Conservation (phyloP, 768 basidiomycete genomes). For the Lactarius sp. region DNA sequence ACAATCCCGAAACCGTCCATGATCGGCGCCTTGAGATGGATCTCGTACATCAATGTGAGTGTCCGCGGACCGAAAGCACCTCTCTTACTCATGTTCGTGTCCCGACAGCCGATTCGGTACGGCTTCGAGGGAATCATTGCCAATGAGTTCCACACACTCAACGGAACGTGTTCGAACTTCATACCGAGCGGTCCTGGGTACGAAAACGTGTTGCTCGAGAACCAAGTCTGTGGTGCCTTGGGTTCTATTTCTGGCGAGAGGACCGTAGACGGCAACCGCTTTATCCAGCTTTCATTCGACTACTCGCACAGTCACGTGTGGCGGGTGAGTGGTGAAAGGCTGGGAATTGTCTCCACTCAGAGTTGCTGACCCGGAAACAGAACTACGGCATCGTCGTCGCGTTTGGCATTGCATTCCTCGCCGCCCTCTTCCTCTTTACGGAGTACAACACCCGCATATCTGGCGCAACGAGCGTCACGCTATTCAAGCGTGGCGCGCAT, state of each 20-base stretch:
- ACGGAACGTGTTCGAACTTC: constrained; percentile 55
- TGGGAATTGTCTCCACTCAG: neutral
- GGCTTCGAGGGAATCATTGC: constrained; percentile 71
- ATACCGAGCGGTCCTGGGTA: constrained; percentile 64
- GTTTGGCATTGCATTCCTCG: constrained; percentile 56
- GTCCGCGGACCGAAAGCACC: too few relatives aligned
- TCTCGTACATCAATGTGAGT: constrained; percentile 57
- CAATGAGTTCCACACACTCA: constrained; percentile 75
- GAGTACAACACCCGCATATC: constrained; percentile 44
- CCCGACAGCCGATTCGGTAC: constrained; percentile 55
- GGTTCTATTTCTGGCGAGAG: constrained; percentile 58
- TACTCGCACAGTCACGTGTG: constrained; percentile 46
- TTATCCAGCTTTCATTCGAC: constrained; percentile 41
- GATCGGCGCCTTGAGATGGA: constrained; percentile 66
- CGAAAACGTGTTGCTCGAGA: constrained; percentile 45
- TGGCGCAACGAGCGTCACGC: constrained; percentile 41
- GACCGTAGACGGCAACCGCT: constrained; percentile 58
- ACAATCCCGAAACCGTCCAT: constrained; percentile 56
- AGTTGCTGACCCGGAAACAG: constrained; percentile 31
- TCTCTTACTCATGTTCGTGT: constrained; percentile 26
- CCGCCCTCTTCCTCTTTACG: constrained; percentile 52
- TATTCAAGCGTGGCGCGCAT: constrained; percentile 61
- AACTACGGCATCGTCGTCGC: constrained; percentile 66
- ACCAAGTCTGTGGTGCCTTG: constrained; percentile 73
- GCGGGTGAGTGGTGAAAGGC: constrained; percentile 34